Evolutionary conservation across 176 grass and related monocot genomes (phyloP).

Genomic region (Areca catechu): DNA sequence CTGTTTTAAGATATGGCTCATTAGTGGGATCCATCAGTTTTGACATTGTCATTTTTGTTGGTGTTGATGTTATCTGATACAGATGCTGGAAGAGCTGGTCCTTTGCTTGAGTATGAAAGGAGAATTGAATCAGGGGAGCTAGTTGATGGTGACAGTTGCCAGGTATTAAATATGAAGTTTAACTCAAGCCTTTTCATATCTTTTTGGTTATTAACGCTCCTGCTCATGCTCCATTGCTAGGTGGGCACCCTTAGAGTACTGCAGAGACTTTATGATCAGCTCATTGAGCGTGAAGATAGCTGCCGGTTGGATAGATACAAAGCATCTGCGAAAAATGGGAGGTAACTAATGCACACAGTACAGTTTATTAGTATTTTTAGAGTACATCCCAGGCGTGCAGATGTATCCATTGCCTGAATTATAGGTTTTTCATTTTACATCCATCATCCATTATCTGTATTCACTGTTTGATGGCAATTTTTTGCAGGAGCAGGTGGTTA

Average conservation of each 20-base stretch:
- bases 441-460: too few relatives aligned
- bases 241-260: conserved; percentile 62
- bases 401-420: too few relatives aligned
- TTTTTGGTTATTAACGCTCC: background rate
- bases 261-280: conserved; percentile 70
- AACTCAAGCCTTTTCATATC: background rate
- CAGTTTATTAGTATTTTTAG: too few relatives aligned
- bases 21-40: background rate
- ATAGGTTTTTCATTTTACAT: too few relatives aligned
- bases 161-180: conserved; percentile 32
- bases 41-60: conserved; percentile 1
- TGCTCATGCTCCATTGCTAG: conserved; percentile 32
- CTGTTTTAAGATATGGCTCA: too few relatives aligned
- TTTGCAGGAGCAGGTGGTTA: conserved; percentile 50
- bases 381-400: too few relatives aligned
- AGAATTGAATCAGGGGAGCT: conserved; percentile 72
- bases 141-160: conserved; percentile 75
- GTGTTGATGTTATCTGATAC: conserved; percentile 10
- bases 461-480: too few relatives aligned
- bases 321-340: conserved; percentile 65
- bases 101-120: conserved; percentile 60
- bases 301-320: conserved; percentile 74
- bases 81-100: conserved; percentile 45
- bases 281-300: conserved; percentile 51
- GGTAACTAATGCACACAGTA: conserved; percentile 14